Percentiles rank a stretch among this genome's conserved stretches.
Conservation (phyloP, 202 grass and related monocot genomes). For the Carex arenaria region DNA sequence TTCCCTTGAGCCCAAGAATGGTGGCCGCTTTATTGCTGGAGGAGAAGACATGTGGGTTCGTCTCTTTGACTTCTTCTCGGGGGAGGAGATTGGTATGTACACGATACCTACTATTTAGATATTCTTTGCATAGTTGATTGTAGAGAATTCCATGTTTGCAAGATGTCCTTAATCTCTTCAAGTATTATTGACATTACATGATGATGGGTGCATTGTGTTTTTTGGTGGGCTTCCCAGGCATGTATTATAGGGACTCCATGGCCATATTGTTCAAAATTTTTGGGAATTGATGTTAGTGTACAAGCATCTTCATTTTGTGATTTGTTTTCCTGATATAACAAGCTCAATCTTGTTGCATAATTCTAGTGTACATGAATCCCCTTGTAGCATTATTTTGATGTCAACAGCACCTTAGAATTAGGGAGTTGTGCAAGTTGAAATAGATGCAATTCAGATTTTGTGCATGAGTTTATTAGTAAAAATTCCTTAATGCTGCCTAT, state of each 20-base stretch:
- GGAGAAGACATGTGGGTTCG: constrained; percentile 99
- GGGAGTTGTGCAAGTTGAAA: background rate
- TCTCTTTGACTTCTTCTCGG: constrained; percentile 86
- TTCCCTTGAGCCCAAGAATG: constrained; percentile 83
- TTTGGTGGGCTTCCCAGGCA: background rate
- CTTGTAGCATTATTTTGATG: background rate
- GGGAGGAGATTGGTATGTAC: constrained; percentile 89
- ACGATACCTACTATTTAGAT: background rate
- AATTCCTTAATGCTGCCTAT: background rate
- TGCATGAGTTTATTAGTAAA: background rate
- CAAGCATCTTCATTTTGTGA: background rate
- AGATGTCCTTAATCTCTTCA: background rate
- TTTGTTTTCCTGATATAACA: background rate
- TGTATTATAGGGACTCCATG: background rate
- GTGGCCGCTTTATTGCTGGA: constrained; percentile 82
- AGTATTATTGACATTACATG: background rate
- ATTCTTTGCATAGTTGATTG: background rate
- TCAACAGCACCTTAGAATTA: background rate
- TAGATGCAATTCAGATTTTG: background rate
- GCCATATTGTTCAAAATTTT: background rate
- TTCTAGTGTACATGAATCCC: background rate
- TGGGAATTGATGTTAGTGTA: background rate
- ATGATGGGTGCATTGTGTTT: background rate
- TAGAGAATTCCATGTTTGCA: background rate
- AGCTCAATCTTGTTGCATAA: background rate